These are phyloP conservation scores for Hypoxylon intermedium DNA, from an alignment of 495 filamentous ascomycete genomes.

Conservation along the genomic window DNA sequence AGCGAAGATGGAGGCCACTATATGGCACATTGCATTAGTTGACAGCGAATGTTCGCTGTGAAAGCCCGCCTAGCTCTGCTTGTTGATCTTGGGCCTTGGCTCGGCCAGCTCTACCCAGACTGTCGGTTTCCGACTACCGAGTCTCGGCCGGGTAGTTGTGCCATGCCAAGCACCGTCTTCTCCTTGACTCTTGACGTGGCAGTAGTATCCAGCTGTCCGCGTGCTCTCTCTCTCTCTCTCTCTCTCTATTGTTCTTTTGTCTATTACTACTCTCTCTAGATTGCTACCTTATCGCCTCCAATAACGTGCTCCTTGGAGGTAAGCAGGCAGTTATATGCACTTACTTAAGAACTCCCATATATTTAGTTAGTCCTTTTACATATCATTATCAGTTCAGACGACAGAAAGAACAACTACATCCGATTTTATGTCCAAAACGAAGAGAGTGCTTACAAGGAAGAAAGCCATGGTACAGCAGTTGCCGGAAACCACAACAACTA, in stretches of 20 bases:
- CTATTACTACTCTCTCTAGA: not conserved
- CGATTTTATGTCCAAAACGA: not conserved
- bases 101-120: slow-evolving; percentile 19
- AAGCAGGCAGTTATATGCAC: too few species aligned
- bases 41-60: too few species aligned
- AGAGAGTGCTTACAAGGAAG: not conserved
- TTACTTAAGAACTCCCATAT: too few species aligned
- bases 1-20: not conserved
- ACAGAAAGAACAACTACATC: too few species aligned
- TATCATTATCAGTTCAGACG: not conserved
- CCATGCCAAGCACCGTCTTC: slow-evolving; percentile 20
- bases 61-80: not conserved
- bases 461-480: slow-evolving; percentile 23
- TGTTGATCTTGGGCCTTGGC: slow-evolving; percentile 13
- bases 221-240: not conserved
- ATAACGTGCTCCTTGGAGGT: too few species aligned
- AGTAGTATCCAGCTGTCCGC: not conserved
- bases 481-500: not conserved
- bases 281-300: not conserved
- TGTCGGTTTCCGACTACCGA: slow-evolving; percentile 40
- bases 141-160: slow-evolving; percentile 24
- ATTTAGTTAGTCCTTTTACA: not conserved
- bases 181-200: slow-evolving; percentile 5
- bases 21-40: not conserved
- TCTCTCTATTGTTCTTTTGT: not conserved